Percentiles rank a stretch among this genome's conserved stretches.
These are phyloP conservation scores for Flaveria robusta DNA, from an alignment of 129 eudicot species.

Conservation along the genomic window DNA sequence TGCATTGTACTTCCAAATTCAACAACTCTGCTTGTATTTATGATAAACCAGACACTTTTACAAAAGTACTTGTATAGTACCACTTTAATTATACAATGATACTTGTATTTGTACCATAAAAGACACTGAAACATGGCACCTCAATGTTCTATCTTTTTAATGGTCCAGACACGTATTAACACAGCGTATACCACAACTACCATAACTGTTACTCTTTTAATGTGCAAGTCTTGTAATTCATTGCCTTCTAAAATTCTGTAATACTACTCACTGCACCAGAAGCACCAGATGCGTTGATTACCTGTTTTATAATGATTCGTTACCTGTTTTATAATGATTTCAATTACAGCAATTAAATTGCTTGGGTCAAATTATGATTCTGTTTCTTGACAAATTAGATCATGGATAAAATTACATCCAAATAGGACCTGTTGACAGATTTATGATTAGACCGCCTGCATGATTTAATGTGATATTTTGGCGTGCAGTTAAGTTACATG, in stretches of 20 bases:
- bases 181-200: slow-evolving; percentile 12
- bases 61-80: slow-evolving; percentile 15
- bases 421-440: neutral
- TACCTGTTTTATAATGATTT: too few species aligned
- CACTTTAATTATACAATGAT: slow-evolving; percentile 1
- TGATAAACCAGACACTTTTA: neutral
- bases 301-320: too few species aligned
- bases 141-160: slow-evolving; percentile 18
- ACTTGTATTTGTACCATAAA: slow-evolving; percentile 25
- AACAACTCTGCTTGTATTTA: slow-evolving; percentile 17
- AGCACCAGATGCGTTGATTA: too few species aligned
- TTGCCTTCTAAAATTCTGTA: neutral
- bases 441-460: neutral
- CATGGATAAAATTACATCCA: neutral
- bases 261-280: too few species aligned
- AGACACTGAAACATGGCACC: slow-evolving; percentile 25
- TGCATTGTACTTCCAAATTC: slow-evolving; percentile 12
- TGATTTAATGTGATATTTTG: slow-evolving; percentile 12
- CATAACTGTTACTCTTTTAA: slow-evolving; percentile 16
- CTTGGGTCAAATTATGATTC: neutral
- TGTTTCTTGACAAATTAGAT: neutral
- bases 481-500: slow-evolving; percentile 89
- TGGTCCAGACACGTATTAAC: slow-evolving; percentile 19
- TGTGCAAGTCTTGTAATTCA: neutral
- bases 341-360: neutral